These are phyloP conservation scores for Exophiala alcalophila DNA, from an alignment of 2,329 filamentous ascomycete species.

Conservation along the genomic window DNA sequence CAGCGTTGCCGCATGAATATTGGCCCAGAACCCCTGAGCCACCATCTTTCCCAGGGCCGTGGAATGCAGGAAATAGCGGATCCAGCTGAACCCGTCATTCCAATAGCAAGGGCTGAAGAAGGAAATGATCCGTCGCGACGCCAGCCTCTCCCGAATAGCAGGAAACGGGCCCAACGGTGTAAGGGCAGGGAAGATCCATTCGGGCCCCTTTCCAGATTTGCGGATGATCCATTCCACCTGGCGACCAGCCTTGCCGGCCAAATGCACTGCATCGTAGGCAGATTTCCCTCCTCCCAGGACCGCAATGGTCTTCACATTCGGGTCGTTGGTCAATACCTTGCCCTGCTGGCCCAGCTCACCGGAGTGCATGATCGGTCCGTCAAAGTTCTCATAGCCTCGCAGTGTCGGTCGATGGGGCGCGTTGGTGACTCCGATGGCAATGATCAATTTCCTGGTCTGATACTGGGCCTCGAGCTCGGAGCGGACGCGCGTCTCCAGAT, in stretches of 20 bases:
- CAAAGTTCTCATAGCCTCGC: constrained; percentile 48
- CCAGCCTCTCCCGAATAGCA: constrained; percentile 64
- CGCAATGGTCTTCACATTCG: constrained; percentile 45
- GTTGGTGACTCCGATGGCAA: constrained; percentile 57
- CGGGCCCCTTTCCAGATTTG: constrained; percentile 41
- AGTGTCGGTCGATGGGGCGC: constrained; percentile 50
- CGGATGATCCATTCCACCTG: constrained; percentile 46
- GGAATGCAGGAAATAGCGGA: constrained; percentile 50
- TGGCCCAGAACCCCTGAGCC: constrained; percentile 52
- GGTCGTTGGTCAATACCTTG: constrained; percentile 40
- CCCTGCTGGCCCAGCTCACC: constrained; percentile 46
- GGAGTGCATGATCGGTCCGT: constrained; percentile 50
- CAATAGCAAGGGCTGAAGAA: constrained; percentile 75
- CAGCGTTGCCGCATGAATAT: constrained; percentile 50
- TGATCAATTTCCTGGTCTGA: constrained; percentile 48
- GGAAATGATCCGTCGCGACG: constrained; percentile 64
- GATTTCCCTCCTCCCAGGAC: constrained; percentile 64
- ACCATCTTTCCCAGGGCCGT: constrained; percentile 52
- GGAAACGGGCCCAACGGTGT: constrained; percentile 51
- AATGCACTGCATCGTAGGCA: constrained; percentile 63
- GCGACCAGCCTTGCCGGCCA: constrained; percentile 55
- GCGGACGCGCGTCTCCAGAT: constrained; percentile 33
- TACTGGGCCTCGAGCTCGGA: too few species aligned
- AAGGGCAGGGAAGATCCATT: constrained; percentile 35
- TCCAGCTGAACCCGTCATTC: constrained; percentile 52